Base-by-base conservation (phyloP, 225 moss, liverwort and hornwort genomes). In the Polytrichum commune region DNA sequence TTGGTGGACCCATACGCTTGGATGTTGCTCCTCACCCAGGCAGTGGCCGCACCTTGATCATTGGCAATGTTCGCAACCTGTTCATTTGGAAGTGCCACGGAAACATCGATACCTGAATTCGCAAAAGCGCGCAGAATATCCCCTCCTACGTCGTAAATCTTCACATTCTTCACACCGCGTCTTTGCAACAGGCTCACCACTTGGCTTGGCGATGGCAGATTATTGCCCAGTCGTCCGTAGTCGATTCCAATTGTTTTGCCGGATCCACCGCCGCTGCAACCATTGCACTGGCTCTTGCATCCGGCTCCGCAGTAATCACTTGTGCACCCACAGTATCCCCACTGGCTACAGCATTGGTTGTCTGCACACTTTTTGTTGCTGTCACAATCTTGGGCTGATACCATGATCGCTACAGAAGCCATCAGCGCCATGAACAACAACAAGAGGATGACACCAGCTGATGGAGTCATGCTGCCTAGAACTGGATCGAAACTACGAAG, bases 21-120 rank as follows among this genome's bases (percentile, higher is more conserved):
- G 24, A 58, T 58, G 58, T 58, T 20, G 24, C 1, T 58, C 2
- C 16, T 58, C 24, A 58, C 58, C 58, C 58, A 58, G n/a, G n/a
- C 4, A 24, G 20, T 24, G 24, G 58, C 58, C 7, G 24, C 22
- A 58, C 20, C 58, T 20, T 58, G 22, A 7, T 58, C 58, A 24
- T 58, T 24, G 24, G 58, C 58, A 22, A 58, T 58, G n/a, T 24
- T 24, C 58, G 24, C 6, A 24, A 95, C 58, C 58, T n/a, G n/a
- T 0, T 58, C 58, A 9, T 58, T 58, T 24, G 58, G n/a, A 1
- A 58, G 0, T 23, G 9, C 58, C 22, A 58, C 58, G 23, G 24
- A 58, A 23, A 58, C 22, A 20, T 58, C 58, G 4, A 58, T 58
- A 22, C 58, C 58, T 9, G 58, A 58, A 22, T 24, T 24, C 22